phyloP scores from a whole-genome alignment of 495 filamentous ascomycete species.

The Neurospora sp. region DNA sequence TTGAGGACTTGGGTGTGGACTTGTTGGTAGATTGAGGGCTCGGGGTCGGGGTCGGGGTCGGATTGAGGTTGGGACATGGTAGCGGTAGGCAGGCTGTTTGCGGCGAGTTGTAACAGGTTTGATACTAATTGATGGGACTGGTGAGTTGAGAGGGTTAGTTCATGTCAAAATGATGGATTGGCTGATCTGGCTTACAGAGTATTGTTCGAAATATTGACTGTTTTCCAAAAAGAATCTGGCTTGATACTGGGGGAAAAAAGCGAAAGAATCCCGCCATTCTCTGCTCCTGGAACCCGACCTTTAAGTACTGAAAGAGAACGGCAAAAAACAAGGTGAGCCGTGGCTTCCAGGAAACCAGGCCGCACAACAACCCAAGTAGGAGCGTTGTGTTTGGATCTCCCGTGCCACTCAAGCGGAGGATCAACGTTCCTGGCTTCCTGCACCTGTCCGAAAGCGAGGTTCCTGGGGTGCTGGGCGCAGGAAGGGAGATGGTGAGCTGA shows the following conservation, averaged over 20 bases:
- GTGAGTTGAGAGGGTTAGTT: background rate
- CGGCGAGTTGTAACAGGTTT: background rate
- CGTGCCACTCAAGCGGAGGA: background rate
- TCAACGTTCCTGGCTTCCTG: background rate
- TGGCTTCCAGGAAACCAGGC: background rate
- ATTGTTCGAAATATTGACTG: background rate
- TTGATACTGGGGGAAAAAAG: background rate
- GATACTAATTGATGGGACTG: background rate
- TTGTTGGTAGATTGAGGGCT: background rate
- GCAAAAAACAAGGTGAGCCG: background rate
- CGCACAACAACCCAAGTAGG: background rate
- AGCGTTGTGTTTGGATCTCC: background rate
- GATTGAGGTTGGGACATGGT: background rate
- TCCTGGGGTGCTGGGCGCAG: background rate
- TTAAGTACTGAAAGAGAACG: background rate
- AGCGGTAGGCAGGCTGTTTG: background rate
- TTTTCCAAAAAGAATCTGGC: background rate
- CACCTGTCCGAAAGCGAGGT: background rate
- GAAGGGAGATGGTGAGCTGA: background rate
- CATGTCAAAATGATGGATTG: background rate
- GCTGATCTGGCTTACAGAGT: background rate
- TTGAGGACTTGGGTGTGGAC: background rate
- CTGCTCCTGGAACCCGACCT: background rate
- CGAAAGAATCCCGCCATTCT: background rate
- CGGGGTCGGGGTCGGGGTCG: background rate